phyloP scores from a whole-genome alignment of 2,329 filamentous ascomycete genomes.

The Juglanconis oblonga region DNA sequence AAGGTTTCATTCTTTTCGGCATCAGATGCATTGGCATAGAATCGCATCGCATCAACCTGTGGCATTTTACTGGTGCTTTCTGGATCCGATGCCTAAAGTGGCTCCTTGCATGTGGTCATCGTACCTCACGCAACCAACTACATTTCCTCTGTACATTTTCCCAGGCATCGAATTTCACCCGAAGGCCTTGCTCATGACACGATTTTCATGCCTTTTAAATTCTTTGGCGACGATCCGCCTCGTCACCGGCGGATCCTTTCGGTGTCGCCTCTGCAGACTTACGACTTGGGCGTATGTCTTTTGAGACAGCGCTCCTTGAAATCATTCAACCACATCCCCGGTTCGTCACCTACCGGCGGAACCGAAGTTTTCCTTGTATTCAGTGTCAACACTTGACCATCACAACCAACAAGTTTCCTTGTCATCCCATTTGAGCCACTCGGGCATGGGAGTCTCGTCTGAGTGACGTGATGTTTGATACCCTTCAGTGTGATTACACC shows the following conservation, averaged over 20 bases:
- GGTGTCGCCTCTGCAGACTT: not conserved
- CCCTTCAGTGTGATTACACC: constrained; percentile 5
- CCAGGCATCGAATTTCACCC: constrained; percentile 1
- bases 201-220: not conserved
- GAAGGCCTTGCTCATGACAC: constrained; percentile 2
- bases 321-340: constrained; percentile 5
- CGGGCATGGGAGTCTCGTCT: not conserved
- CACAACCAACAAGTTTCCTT: constrained; percentile 3
- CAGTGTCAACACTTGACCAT: constrained; percentile 3
- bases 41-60: constrained; percentile 22
- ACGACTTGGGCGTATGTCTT: constrained; percentile 5
- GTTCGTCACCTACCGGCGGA: constrained; percentile 14
- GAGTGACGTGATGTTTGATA: constrained; percentile 9
- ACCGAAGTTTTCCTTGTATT: constrained; percentile 5
- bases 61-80: constrained; percentile 24
- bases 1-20: constrained; percentile 22
- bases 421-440: not conserved
- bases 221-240: constrained; percentile 6
- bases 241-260: constrained; percentile 1
- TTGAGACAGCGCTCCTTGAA: constrained; percentile 1
- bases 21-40: constrained; percentile 29
- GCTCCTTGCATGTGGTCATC: constrained; percentile 17
- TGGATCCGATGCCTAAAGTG: constrained; percentile 23
- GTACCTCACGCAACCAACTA: constrained; percentile 1
- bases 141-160: constrained; percentile 8